Base-by-base conservation (phyloP, 257 asterid genomes). In the Coffea canephora region DNA sequence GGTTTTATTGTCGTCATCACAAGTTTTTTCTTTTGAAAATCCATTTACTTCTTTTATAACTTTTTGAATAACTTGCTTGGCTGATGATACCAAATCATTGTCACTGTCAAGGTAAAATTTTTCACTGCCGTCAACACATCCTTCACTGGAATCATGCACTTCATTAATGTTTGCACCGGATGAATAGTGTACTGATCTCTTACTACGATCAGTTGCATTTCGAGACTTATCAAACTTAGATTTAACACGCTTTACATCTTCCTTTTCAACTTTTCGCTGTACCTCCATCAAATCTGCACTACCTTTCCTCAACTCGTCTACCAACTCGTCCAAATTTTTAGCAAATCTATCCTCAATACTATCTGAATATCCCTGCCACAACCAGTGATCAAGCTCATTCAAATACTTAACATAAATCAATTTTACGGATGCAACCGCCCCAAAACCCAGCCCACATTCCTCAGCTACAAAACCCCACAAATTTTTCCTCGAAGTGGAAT, bases 401-500 rank as follows among this genome's bases (percentile, higher is more conserved):
- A 93, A 82, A 86, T 93, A 93, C 83, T 88, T 89, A 43, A 74
- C 43, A 74, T 89, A 91, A 67, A 85, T 80, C 88, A 89, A 82
- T 83, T 87, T 91, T 70, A 89, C 11, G 50, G 79, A 79, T 4
- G 91, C 86, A 57, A 84, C 52, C 62, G 59, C 73, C 74, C 78
- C 83, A 8, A 54, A 45, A 45, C 85, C 84, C 23, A 85, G 77
- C 41, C 92, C 94, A 77, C 96, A 91, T 78, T 89, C 90, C 75
- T 82, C 88, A 1, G 87, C 88, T 34, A 93, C 89, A 57, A 83
- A 85, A 73, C 87, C 87, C 97, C 98, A 91, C 86, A 89, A 84
- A 2, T 78, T 75, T 70, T 86, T 79, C 50, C 78, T 79, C 14
- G 89, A 86, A 71, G 87, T 87, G 5, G 70, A 49, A 39, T 80